Evolutionary conservation across 345 rosid genomes (phyloP), one percentile per base, ranked within the genome.

Genomic region (Aquilaria malaccensis): DNA sequence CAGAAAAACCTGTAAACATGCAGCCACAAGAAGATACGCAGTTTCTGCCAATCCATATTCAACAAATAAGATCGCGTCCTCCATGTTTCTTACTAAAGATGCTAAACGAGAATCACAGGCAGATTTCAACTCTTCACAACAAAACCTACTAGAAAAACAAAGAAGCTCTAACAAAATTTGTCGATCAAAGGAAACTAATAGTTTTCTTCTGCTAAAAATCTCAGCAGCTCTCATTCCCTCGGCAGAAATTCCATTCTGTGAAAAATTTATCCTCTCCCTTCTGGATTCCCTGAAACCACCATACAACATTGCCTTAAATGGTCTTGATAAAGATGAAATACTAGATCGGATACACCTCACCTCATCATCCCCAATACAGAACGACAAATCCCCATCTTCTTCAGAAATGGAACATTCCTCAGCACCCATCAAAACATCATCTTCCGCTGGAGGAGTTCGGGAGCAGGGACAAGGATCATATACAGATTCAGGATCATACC

Each of bases 11-110:
- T 93, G 97, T 56, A 93, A 83, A 73, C 97, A 89, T 64, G 96
- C 94, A 22, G 90, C 96, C 50, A 89, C 96, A 4, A 89, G 81
- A 64, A 89, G 88, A 70, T 79, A 69, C 0, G 88, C 88, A 50
- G 73, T 73, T 71, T 93, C 98, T 49, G 79, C 95, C 65, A 93
- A 67, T 46, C 97, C 97, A 67, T 89, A 78, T 66, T 93, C 96
- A 4, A 93, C 79, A 58, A 93, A 68, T 69, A 81, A 30, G 70
- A 79, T 37, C 10, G 96, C 98, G 22, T 81, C 83, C 51, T 84
- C 97, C 13, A 79, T 52, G 32, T 76, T 73, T 53, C 33, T 67
- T 67, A 93, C 95, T 70, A 80, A 61, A 58, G 81, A 67, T 10
- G 98, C 84, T 64, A 93, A 74, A 72, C 80, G 76, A 62, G 75